phyloP scores from a whole-genome alignment of 1,284 basidiomycete species.

The Rhodotorula sp. region DNA sequence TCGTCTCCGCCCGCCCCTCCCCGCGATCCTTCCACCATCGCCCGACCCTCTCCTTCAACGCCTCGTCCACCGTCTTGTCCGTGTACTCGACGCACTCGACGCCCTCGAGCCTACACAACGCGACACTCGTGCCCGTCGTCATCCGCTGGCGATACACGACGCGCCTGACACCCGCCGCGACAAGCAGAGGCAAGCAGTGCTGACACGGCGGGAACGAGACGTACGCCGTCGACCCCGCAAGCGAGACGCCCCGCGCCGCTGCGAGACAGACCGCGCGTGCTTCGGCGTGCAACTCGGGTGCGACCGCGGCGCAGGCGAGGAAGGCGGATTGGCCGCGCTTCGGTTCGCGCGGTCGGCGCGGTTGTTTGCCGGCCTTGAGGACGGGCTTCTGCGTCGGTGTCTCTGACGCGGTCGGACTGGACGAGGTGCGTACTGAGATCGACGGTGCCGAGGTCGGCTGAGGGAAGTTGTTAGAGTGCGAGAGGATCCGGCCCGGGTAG shows the following conservation, averaged over 20 bases:
- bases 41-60: constrained; percentile 14
- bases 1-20: constrained; percentile 23
- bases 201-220: constrained; percentile 43
- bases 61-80: constrained; percentile 21
- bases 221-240: constrained; percentile 38
- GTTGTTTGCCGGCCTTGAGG: neutral
- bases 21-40: constrained; percentile 17
- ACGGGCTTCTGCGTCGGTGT: neutral
- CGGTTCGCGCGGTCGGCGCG: neutral
- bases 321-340: constrained; percentile 15
- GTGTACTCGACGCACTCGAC: constrained; percentile 26
- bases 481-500: constrained; percentile 31
- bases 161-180: constrained; percentile 29
- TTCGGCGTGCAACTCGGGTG: constrained; percentile 42
- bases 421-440: neutral
- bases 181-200: constrained; percentile 38
- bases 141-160: constrained; percentile 35
- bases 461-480: constrained; percentile 41
- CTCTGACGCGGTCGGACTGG: too few relatives aligned
- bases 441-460: constrained; percentile 9
- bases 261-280: constrained; percentile 39
- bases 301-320: constrained; percentile 10
- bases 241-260: constrained; percentile 24
- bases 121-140: neutral
- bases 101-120: constrained; percentile 10